Conservation (phyloP, 2,329 filamentous ascomycete genomes). For the Phialophora expanda region DNA sequence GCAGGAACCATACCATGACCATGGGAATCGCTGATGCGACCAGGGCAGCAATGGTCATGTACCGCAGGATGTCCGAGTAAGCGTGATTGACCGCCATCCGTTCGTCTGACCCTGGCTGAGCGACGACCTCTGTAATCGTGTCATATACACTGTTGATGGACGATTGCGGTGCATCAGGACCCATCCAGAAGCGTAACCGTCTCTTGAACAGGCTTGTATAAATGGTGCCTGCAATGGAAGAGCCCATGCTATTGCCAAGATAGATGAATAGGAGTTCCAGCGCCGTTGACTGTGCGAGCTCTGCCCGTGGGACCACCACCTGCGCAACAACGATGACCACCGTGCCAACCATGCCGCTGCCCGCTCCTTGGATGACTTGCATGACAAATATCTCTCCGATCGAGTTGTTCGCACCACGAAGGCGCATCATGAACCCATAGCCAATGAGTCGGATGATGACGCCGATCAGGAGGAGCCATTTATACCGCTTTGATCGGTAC, state of each 20-base stretch:
- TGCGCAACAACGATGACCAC: slow-evolving; percentile 53
- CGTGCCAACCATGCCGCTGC: slow-evolving; percentile 54
- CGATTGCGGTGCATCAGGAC: slow-evolving; percentile 40
- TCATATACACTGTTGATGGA: slow-evolving; percentile 51
- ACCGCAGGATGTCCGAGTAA: slow-evolving; percentile 45
- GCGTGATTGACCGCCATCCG: slow-evolving; percentile 52
- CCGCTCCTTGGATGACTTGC: slow-evolving; percentile 57
- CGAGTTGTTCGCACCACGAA: slow-evolving; percentile 52
- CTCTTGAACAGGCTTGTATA: slow-evolving; percentile 55
- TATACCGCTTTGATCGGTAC: slow-evolving; percentile 52
- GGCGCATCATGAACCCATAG: slow-evolving; percentile 58
- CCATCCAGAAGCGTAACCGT: slow-evolving; percentile 46
- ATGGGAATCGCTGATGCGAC: slow-evolving; percentile 42
- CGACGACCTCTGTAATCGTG: slow-evolving; percentile 53
- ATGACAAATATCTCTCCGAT: slow-evolving; percentile 55
- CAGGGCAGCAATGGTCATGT: slow-evolving; percentile 44
- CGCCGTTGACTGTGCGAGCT: slow-evolving; percentile 57
- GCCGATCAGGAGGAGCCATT: slow-evolving; percentile 53
- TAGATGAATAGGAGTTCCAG: slow-evolving; percentile 53
- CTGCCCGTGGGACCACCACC: slow-evolving; percentile 52
- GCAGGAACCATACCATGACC: slow-evolving; percentile 41
- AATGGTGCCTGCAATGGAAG: slow-evolving; percentile 56
- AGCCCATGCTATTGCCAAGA: slow-evolving; percentile 46
- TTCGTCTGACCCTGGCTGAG: slow-evolving; percentile 50
- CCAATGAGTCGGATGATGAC: slow-evolving; percentile 53